These are phyloP conservation scores for Quercus lobata DNA, from an alignment of 331 rosid genomes.

Conservation along the genomic window DNA sequence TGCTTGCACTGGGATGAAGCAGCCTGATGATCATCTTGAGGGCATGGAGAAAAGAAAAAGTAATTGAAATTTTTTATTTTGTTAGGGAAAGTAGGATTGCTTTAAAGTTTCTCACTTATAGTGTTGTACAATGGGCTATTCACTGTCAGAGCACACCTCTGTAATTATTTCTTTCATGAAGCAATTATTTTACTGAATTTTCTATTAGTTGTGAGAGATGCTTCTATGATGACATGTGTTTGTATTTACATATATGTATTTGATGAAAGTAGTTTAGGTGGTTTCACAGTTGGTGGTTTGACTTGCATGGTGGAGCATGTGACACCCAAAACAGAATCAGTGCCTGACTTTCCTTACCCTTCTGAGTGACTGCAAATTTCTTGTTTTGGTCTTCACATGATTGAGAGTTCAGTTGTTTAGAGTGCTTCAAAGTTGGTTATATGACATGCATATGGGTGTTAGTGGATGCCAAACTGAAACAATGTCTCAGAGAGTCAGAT, in stretches of 20 bases:
- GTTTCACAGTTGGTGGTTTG: not conserved
- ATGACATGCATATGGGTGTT: constrained; percentile 3
- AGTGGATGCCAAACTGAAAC: not conserved
- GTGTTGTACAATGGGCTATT: not conserved
- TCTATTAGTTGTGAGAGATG: not conserved
- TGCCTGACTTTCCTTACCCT: not conserved
- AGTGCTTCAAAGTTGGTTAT: not conserved
- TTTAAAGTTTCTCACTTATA: not conserved
- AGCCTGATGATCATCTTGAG: constrained; percentile 58
- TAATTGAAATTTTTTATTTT: constrained; percentile 30
- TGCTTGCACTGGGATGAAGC: constrained; percentile 67
- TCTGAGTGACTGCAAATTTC: not conserved
- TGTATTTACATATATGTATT: not conserved
- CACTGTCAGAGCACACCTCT: not conserved
- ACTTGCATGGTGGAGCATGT: not conserved
- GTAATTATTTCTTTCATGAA: not conserved
- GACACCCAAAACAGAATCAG: not conserved
- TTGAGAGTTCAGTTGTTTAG: not conserved
- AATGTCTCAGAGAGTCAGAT: not conserved
- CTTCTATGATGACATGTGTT: not conserved
- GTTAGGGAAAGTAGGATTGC: not conserved
- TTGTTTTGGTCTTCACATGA: not conserved
- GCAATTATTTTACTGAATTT: not conserved
- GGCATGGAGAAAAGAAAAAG: constrained; percentile 95
- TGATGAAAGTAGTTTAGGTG: not conserved